Evolutionary conservation across 306 rosid genomes (phyloP).

Genomic region (Trifolium subterraneum): DNA sequence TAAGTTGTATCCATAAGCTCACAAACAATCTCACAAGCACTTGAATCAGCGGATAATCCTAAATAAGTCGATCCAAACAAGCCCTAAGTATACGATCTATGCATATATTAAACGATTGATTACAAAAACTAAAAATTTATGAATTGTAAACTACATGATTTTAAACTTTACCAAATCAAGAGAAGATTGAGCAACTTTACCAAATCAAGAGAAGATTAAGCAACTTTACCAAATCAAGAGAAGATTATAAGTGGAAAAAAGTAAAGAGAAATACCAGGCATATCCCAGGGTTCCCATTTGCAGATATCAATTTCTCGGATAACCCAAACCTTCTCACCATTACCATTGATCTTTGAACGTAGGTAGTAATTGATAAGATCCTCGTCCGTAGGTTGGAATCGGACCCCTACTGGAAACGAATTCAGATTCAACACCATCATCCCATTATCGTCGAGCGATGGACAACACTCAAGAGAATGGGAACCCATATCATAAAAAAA

Average conservation of each 20-base stretch:
- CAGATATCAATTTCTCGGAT: conserved; percentile 93
- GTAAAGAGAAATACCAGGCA: conserved; percentile 67
- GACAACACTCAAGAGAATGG: background rate
- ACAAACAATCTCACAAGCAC: background rate
- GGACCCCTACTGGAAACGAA: conserved; percentile 79
- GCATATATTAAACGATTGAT: background rate
- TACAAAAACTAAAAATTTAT: background rate
- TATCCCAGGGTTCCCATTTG: conserved; percentile 92
- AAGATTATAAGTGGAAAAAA: background rate
- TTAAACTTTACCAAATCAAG: no score
- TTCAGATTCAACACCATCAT: conserved; percentile 50
- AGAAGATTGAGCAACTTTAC: no score
- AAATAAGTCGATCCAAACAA: background rate
- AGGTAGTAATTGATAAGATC: conserved; percentile 80
- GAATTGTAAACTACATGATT: background rate
- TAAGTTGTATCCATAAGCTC: background rate
- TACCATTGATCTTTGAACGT: conserved; percentile 77
- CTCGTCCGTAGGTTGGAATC: conserved; percentile 86
- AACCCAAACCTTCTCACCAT: conserved; percentile 65
- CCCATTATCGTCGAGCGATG: conserved; percentile 37
- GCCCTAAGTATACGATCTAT: background rate
- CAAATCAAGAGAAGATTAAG: background rate
- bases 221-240: conserved; percentile 31
- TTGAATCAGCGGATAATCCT: background rate
- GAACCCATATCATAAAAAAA: conserved; percentile 30